Evolutionary conservation across 1,284 basidiomycete species (phyloP).

Genomic region (Ceratobasidium sp.): DNA sequence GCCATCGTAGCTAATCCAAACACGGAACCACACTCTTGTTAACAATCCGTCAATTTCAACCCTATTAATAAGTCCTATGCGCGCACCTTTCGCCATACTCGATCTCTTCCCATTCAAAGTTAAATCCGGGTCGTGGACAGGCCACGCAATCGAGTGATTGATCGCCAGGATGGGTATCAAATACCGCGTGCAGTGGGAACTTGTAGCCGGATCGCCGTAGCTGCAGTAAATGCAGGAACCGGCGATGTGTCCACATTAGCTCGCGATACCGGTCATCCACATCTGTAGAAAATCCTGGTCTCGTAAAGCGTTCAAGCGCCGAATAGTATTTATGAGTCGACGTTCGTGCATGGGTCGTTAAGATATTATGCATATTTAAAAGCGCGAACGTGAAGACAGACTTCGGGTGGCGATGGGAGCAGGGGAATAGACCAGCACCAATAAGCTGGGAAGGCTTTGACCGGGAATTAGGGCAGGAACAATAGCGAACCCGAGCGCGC

Average conservation of each 20-base stretch:
- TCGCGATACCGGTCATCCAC: conserved; percentile 35
- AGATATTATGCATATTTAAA: background rate
- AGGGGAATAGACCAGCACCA: conserved; percentile 3
- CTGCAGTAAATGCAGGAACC: conserved; percentile 1
- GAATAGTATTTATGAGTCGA: conserved; percentile 8
- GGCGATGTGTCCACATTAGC: background rate
- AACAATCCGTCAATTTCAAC: background rate
- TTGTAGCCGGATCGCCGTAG: background rate
- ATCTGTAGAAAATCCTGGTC: background rate
- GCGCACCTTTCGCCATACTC: background rate
- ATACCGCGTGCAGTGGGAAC: background rate
- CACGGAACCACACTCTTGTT: background rate
- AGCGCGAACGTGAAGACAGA: conserved; percentile 9
- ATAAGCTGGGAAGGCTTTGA: background rate
- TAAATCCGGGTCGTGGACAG: conserved; percentile 21
- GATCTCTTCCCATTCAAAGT: conserved; percentile 12
- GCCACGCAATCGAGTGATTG: conserved; percentile 22
- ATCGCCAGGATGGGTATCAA: background rate
- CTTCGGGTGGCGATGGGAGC: background rate
- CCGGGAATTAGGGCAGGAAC: background rate
- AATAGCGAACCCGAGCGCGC: conserved; percentile 1
- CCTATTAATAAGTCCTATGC: background rate
- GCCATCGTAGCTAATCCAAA: conserved; percentile 13
- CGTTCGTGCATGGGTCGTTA: background rate
- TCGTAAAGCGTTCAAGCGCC: background rate